phyloP scores from a whole-genome alignment of 2,329 filamentous ascomycete genomes.

The Annulohypoxylon truncatum region DNA sequence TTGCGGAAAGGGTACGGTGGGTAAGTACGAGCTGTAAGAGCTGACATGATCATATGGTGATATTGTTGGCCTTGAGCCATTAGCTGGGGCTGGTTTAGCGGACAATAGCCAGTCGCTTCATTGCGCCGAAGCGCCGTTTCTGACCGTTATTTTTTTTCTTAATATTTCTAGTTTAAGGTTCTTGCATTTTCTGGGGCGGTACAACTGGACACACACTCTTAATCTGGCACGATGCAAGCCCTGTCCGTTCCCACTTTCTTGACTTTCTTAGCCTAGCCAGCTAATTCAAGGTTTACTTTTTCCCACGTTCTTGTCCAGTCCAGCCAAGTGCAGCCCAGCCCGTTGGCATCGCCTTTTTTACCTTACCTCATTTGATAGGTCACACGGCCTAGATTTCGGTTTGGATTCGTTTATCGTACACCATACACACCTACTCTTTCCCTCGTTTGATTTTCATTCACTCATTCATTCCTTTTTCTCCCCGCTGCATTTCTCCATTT shows the following conservation, averaged over 20 bases:
- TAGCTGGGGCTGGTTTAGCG: constrained; percentile 12
- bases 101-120: constrained; percentile 20
- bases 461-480: constrained; percentile 19
- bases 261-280: constrained; percentile 15
- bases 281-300: constrained; percentile 33
- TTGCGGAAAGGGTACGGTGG: neutral
- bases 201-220: constrained; percentile 12
- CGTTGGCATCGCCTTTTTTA: constrained; percentile 10
- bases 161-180: neutral
- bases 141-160: constrained; percentile 16
- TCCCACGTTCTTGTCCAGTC: constrained; percentile 8
- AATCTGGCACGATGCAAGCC: constrained; percentile 25
- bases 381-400: constrained; percentile 26
- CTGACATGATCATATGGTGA: constrained; percentile 15
- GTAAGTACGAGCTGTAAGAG: constrained; percentile 10
- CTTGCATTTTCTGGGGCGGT: neutral
- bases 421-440: constrained; percentile 8
- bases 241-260: constrained; percentile 2
- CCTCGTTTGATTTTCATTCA: constrained; percentile 12
- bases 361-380: constrained; percentile 29
- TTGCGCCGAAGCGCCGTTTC: constrained; percentile 29
- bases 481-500: constrained; percentile 4
- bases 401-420: constrained; percentile 20
- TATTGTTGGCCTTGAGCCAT: neutral
- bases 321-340: neutral